These are phyloP conservation scores for Rehmannia glutinosa DNA, from an alignment of 257 asterid genomes.

Conservation along the genomic window DNA sequence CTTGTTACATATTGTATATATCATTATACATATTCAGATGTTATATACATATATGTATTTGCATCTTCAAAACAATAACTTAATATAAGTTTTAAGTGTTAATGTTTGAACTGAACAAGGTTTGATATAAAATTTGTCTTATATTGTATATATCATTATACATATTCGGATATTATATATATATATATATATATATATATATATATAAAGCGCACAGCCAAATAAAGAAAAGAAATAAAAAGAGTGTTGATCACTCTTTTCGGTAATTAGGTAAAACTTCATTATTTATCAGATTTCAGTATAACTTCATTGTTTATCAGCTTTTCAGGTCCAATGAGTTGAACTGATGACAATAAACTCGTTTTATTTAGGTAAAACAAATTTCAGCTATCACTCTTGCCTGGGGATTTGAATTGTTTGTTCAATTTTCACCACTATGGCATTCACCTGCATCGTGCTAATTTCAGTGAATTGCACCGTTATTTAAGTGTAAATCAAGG, in stretches of 20 bases:
- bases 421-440: not conserved
- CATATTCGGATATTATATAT: not conserved
- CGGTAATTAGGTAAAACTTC: too few relatives aligned
- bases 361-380: not conserved
- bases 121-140: too few relatives aligned
- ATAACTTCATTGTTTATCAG: not conserved
- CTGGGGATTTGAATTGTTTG: not conserved
- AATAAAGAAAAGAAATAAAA: too few relatives aligned
- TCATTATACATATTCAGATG: too few relatives aligned
- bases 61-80: too few relatives aligned
- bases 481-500: too few relatives aligned
- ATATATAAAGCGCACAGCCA: too few relatives aligned
- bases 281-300: too few relatives aligned
- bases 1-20: too few relatives aligned
- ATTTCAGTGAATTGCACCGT: not conserved
- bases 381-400: not conserved
- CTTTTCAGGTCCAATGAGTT: not conserved
- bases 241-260: too few relatives aligned
- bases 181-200: too few relatives aligned
- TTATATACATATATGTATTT: too few relatives aligned
- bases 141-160: not conserved
- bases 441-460: not conserved
- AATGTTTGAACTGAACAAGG: not conserved
- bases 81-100: constrained; percentile 4
- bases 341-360: not conserved